A percentile compares a stretch with the other conserved stretches of the same genome.
phyloP scores from a whole-genome alignment of 345 rosid genomes.

The Populus pruinosa region DNA sequence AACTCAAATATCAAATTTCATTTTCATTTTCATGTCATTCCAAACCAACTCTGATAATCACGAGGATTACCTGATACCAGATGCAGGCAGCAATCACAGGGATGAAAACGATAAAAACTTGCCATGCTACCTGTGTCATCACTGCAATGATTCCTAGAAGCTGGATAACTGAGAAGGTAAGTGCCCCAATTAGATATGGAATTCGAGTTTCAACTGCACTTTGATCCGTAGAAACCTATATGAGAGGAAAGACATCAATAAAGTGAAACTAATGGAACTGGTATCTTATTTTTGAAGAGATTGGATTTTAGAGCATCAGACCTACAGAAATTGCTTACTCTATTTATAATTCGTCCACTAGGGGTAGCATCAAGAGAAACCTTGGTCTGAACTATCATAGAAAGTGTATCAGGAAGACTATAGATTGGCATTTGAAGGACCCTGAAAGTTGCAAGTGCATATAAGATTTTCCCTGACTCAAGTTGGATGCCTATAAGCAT shows the following conservation, averaged over 20 bases:
- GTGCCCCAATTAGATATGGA: slow-evolving; percentile 40
- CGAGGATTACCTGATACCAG: slow-evolving; percentile 69
- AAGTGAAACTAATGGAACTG: neutral
- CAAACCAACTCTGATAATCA: neutral
- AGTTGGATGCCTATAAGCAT: slow-evolving; percentile 26
- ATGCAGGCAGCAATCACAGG: slow-evolving; percentile 59
- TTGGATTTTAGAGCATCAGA: neutral
- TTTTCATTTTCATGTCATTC: neutral
- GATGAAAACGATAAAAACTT: slow-evolving; percentile 63
- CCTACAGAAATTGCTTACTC: slow-evolving; percentile 35
- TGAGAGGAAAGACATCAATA: neutral
- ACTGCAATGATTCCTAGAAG: slow-evolving; percentile 66
- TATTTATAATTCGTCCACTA: slow-evolving; percentile 63
- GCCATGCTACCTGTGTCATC: slow-evolving; percentile 84
- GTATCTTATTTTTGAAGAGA: neutral
- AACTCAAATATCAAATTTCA: too few relatives aligned
- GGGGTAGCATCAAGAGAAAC: slow-evolving; percentile 63
- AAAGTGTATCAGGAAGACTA: slow-evolving; percentile 28
- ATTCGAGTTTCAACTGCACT: slow-evolving; percentile 54
- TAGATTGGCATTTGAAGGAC: slow-evolving; percentile 31
- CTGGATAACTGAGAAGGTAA: slow-evolving; percentile 51
- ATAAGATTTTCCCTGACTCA: slow-evolving; percentile 33
- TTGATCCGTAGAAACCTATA: slow-evolving; percentile 83
- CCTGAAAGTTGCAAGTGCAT: slow-evolving; percentile 35
- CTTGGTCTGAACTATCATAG: slow-evolving; percentile 33